Conservation (phyloP, 2,329 filamentous ascomycete genomes). For the Verticillium dahliae region DNA sequence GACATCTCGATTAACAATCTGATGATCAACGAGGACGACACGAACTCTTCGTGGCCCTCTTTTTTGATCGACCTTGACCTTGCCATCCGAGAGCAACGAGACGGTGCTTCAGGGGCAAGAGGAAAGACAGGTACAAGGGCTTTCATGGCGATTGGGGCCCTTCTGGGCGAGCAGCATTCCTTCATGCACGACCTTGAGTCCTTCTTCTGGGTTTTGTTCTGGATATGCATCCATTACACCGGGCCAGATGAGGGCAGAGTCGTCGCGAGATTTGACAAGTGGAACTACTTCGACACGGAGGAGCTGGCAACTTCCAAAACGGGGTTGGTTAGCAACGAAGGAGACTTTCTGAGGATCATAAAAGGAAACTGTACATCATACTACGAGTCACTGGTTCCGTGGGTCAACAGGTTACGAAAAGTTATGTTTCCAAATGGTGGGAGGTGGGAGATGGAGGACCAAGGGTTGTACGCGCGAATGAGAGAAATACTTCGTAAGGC, state of each 20-base stretch:
- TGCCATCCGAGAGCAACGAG: constrained; percentile 24
- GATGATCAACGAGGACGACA: constrained; percentile 35
- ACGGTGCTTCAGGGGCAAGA: constrained; percentile 25
- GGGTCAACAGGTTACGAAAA: background rate
- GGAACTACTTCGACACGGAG: constrained; percentile 9
- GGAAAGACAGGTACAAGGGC: constrained; percentile 35
- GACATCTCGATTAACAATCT: constrained; percentile 40
- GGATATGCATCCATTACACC: constrained; percentile 35
- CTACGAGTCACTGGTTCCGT: background rate
- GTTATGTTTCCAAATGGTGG: background rate
- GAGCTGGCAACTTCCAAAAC: background rate
- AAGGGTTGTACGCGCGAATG: background rate
- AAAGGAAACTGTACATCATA: background rate
- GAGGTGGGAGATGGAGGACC: background rate
- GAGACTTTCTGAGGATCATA: background rate
- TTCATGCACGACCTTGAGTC: constrained; percentile 42
- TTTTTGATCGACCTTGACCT: constrained; percentile 37
- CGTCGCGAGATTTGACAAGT: constrained; percentile 7
- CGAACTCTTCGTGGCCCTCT: constrained; percentile 26
- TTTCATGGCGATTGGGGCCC: constrained; percentile 38
- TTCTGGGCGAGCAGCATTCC: constrained; percentile 32
- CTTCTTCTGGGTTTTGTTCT: constrained; percentile 42
- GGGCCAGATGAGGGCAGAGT: constrained; percentile 12
- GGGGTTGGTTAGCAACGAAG: background rate
- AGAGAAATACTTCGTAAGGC: background rate